These are phyloP conservation scores for Xylaria sp. DNA, from an alignment of 2,329 filamentous ascomycete genomes.

Conservation along the genomic window DNA sequence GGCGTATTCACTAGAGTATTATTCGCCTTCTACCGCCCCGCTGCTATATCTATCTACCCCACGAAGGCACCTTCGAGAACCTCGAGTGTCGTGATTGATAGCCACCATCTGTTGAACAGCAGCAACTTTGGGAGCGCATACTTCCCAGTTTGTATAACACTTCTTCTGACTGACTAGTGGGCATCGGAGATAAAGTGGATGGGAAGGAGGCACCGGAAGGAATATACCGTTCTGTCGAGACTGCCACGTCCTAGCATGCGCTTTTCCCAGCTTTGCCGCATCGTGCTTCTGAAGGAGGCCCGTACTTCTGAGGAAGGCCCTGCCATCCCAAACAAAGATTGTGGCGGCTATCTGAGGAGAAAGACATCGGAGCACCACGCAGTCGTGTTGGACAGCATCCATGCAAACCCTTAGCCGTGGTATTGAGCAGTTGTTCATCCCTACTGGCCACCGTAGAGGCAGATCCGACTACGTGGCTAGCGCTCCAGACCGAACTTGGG, in stretches of 20 bases:
- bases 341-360: slow-evolving; percentile 45
- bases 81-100: slow-evolving; percentile 36
- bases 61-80: slow-evolving; percentile 29
- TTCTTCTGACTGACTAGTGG: slow-evolving; percentile 37
- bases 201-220: slow-evolving; percentile 12
- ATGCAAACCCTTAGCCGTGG: slow-evolving; percentile 65
- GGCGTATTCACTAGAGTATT: slow-evolving; percentile 40
- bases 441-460: slow-evolving; percentile 69
- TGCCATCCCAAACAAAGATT: slow-evolving; percentile 37
- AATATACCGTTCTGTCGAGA: slow-evolving; percentile 35
- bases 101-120: slow-evolving; percentile 30
- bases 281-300: slow-evolving; percentile 37
- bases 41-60: slow-evolving; percentile 44
- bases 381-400: slow-evolving; percentile 53
- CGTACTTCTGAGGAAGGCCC: slow-evolving; percentile 36
- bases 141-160: slow-evolving; percentile 19
- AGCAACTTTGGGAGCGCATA: slow-evolving; percentile 29
- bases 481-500: slow-evolving; percentile 66
- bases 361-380: slow-evolving; percentile 44
- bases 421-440: slow-evolving; percentile 57
- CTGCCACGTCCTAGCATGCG: slow-evolving; percentile 41
- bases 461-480: slow-evolving; percentile 65
- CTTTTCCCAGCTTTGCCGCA: slow-evolving; percentile 35
- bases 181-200: slow-evolving; percentile 31
- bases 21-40: slow-evolving; percentile 34